Percentiles rank a stretch among this genome's conserved stretches.
Evolutionary conservation across 2,329 filamentous ascomycete genomes (phyloP).

Genomic region (Claviceps sp.): DNA sequence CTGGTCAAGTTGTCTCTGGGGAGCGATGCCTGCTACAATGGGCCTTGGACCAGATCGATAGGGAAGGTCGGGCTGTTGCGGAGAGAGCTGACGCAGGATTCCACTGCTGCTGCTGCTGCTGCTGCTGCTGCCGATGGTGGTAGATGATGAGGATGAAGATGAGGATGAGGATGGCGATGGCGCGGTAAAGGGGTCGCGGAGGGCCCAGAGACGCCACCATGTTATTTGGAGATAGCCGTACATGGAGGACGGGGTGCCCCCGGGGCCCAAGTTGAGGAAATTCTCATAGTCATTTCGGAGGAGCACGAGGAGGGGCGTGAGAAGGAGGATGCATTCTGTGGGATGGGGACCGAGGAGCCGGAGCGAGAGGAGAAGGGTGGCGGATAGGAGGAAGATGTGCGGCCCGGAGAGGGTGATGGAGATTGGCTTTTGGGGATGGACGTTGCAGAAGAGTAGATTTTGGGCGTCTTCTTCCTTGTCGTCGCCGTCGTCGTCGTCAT

Average conservation of each 20-base stretch:
- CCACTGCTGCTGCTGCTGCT: slow-evolving; percentile 23
- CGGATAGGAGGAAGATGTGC: slow-evolving; percentile 30
- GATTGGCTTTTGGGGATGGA: slow-evolving; percentile 34
- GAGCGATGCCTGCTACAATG: slow-evolving; percentile 59
- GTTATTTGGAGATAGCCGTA: slow-evolving; percentile 61
- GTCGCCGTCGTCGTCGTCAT: neutral
- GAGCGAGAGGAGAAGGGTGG: slow-evolving; percentile 36
- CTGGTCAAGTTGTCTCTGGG: slow-evolving; percentile 67
- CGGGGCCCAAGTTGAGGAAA: slow-evolving; percentile 65
- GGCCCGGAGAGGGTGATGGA: slow-evolving; percentile 39
- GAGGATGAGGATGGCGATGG: slow-evolving; percentile 40
- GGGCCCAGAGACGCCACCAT: slow-evolving; percentile 55
- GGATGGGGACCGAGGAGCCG: slow-evolving; percentile 35
- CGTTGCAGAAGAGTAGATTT: slow-evolving; percentile 5
- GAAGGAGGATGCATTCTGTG: slow-evolving; percentile 34
- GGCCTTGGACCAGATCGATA: slow-evolving; percentile 52
- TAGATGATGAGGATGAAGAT: too few relatives aligned
- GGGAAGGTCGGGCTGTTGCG: slow-evolving; percentile 33
- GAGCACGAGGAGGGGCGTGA: slow-evolving; percentile 34
- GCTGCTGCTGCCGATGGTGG: slow-evolving; percentile 10
- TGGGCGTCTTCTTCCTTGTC: neutral
- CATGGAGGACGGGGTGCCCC: slow-evolving; percentile 64
- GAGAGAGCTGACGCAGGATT: slow-evolving; percentile 30
- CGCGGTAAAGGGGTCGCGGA: slow-evolving; percentile 55
- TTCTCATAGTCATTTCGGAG: slow-evolving; percentile 60